A percentile compares a stretch with the other conserved stretches of the same genome.
Conservation (phyloP, 2,329 filamentous ascomycete genomes). For the Albifimbria verrucaria region DNA sequence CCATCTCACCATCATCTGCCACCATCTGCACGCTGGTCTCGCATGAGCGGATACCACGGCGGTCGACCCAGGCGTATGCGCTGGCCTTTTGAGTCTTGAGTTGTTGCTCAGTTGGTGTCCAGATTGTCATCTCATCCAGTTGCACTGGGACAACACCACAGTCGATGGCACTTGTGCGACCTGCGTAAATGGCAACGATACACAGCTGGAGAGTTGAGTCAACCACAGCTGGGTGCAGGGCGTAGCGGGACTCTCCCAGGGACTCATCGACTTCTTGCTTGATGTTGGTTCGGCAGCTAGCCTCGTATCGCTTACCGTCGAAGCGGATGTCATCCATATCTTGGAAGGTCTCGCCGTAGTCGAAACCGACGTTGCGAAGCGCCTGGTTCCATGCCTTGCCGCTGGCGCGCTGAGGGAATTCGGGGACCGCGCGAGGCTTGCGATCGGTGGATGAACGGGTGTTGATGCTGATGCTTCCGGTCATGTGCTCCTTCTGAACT, state of each 20-base stretch:
- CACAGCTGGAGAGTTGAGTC: slow-evolving; percentile 33
- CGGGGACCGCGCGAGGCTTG: slow-evolving; percentile 7
- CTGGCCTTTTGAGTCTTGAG: slow-evolving; percentile 11
- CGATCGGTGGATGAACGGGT: slow-evolving; percentile 5
- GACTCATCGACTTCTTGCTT: slow-evolving; percentile 11
- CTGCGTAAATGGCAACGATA: slow-evolving; percentile 26
- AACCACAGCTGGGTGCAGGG: slow-evolving; percentile 36
- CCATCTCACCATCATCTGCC: slow-evolving; percentile 15
- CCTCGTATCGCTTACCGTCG: slow-evolving; percentile 21
- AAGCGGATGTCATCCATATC: slow-evolving; percentile 24
- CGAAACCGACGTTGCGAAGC: slow-evolving; percentile 31
- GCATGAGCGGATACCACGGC: slow-evolving; percentile 16
- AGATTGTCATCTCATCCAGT: slow-evolving; percentile 22
- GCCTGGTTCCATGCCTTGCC: slow-evolving; percentile 23
- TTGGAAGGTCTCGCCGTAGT: slow-evolving; percentile 36
- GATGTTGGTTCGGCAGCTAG: slow-evolving; percentile 19
- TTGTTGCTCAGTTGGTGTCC: slow-evolving; percentile 10
- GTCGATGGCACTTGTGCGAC: slow-evolving; percentile 22
- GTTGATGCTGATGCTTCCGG: slow-evolving; percentile 21
- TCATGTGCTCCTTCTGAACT: slow-evolving; percentile 20
- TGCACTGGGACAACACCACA: slow-evolving; percentile 26
- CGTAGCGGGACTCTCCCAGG: slow-evolving; percentile 32
- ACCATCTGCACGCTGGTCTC: slow-evolving; percentile 18
- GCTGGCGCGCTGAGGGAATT: slow-evolving; percentile 19
- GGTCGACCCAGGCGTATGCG: slow-evolving; percentile 15